Conservation (phyloP, 169 alveolate species). For the Plasmodium yoelii region DNA sequence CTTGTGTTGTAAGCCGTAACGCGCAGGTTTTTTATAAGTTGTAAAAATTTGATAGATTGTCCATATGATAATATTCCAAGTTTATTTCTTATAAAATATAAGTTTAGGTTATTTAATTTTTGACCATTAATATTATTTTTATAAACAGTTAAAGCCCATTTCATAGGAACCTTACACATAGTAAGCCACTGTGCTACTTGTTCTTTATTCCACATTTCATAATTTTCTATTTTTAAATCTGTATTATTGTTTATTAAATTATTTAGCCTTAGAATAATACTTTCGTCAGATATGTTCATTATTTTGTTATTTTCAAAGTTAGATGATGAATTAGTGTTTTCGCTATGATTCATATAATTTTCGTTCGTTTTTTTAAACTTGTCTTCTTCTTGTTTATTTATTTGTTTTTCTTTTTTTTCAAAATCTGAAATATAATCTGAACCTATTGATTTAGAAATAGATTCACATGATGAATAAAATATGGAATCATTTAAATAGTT, state of each 20-base stretch:
- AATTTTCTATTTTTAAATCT: constrained; percentile 33
- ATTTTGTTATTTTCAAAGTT: too few relatives aligned
- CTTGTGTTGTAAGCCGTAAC: constrained; percentile 51
- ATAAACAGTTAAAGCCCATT: constrained; percentile 35
- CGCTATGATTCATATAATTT: background rate
- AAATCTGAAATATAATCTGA: background rate
- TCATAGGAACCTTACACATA: constrained; percentile 40
- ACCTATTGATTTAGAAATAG: background rate
- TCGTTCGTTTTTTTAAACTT: background rate
- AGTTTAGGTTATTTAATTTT: constrained; percentile 13
- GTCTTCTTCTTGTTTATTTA: background rate
- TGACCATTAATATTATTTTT: constrained; percentile 45
- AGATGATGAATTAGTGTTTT: too few relatives aligned
- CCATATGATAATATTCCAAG: constrained; percentile 67
- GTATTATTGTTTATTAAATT: too few relatives aligned
- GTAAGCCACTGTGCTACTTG: constrained; percentile 66
- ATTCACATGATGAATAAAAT: constrained; percentile 22
- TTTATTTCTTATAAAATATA: constrained; percentile 20
- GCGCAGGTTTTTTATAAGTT: constrained; percentile 38
- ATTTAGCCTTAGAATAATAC: too few relatives aligned
- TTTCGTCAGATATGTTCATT: too few relatives aligned
- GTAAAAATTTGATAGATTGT: constrained; percentile 48
- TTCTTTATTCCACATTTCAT: constrained; percentile 32
- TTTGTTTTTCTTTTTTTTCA: background rate
- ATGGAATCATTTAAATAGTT: too few relatives aligned